Evolutionary conservation across 2,329 filamentous ascomycete species (phyloP).

Genomic region (Coniochaeta sp.): DNA sequence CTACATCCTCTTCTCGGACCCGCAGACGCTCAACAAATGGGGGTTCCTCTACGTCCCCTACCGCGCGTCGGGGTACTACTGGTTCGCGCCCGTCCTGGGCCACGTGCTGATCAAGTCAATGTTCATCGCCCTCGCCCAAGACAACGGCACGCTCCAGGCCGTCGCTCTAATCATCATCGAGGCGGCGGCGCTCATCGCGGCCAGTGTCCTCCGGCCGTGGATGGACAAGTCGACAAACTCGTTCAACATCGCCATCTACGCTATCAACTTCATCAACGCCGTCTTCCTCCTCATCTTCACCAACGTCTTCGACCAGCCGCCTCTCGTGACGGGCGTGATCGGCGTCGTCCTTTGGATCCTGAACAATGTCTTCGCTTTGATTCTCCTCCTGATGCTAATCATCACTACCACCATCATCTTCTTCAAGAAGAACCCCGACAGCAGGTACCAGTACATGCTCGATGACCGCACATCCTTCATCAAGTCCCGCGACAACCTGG

Average conservation of each 20-base stretch:
- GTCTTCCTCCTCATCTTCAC: slow-evolving; percentile 79
- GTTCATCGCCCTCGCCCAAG: slow-evolving; percentile 72
- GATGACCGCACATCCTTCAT: slow-evolving; percentile 87
- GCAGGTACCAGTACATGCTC: slow-evolving; percentile 81
- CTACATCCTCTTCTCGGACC: slow-evolving; percentile 85
- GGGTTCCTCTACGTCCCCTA: slow-evolving; percentile 88
- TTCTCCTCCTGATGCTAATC: slow-evolving; percentile 72
- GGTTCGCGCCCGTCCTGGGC: slow-evolving; percentile 65
- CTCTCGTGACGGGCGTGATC: slow-evolving; percentile 73
- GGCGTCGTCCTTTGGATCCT: slow-evolving; percentile 77
- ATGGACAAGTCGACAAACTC: slow-evolving; percentile 94
- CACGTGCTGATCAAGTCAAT: slow-evolving; percentile 74
- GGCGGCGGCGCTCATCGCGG: slow-evolving; percentile 60
- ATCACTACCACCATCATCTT: slow-evolving; percentile 60
- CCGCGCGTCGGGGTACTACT: slow-evolving; percentile 83
- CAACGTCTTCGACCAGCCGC: slow-evolving; percentile 71
- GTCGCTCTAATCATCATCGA: slow-evolving; percentile 73
- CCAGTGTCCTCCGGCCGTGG: slow-evolving; percentile 74
- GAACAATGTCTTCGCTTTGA: slow-evolving; percentile 70
- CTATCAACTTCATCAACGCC: slow-evolving; percentile 74
- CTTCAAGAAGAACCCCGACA: slow-evolving; percentile 79
- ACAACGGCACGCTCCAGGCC: slow-evolving; percentile 60
- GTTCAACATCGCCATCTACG: slow-evolving; percentile 80
- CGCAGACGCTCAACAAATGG: slow-evolving; percentile 82
- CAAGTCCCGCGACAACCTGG: slow-evolving; percentile 74